Conservation (phyloP, 805 yeast genomes). For the Kuraishia molischiana region DNA sequence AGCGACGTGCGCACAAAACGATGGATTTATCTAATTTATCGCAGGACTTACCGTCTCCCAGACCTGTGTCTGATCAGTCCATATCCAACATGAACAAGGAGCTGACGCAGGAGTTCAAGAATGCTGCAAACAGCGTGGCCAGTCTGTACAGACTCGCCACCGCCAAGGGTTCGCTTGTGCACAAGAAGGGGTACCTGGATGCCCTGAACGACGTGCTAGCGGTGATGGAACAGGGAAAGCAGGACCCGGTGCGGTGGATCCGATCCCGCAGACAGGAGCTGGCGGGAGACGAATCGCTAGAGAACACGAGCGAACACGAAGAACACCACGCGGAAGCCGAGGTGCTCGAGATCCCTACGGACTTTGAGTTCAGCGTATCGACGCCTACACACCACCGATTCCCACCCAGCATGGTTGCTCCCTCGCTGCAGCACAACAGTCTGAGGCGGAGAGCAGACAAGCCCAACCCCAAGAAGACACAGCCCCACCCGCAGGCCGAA, state of each 20-base stretch:
- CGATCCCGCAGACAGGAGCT: conserved; percentile 36
- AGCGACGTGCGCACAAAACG: too few species aligned
- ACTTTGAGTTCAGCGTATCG: conserved; percentile 3
- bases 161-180: conserved; percentile 34
- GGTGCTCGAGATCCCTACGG: not conserved
- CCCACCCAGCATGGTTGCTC: conserved; percentile 8
- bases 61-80: conserved; percentile 36
- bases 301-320: not conserved
- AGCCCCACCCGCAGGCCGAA: not conserved
- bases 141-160: conserved; percentile 54
- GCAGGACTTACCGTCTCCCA: conserved; percentile 41
- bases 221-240: conserved; percentile 18
- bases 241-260: conserved; percentile 44
- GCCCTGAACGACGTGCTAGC: conserved; percentile 39
- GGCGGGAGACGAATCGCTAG: not conserved
- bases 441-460: not conserved
- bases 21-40: conserved; percentile 63
- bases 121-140: conserved; percentile 65
- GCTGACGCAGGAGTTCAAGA: conserved; percentile 52
- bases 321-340: not conserved
- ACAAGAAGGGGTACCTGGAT: conserved; percentile 49
- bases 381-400: conserved; percentile 6
- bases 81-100: conserved; percentile 39
- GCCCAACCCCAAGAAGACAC: not conserved
- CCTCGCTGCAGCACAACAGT: conserved; percentile 2